Percentiles rank a stretch among this genome's conserved stretches.
Evolutionary conservation across 2,329 filamentous ascomycete genomes (phyloP).

Genomic region (Nigrospora osmanthi): DNA sequence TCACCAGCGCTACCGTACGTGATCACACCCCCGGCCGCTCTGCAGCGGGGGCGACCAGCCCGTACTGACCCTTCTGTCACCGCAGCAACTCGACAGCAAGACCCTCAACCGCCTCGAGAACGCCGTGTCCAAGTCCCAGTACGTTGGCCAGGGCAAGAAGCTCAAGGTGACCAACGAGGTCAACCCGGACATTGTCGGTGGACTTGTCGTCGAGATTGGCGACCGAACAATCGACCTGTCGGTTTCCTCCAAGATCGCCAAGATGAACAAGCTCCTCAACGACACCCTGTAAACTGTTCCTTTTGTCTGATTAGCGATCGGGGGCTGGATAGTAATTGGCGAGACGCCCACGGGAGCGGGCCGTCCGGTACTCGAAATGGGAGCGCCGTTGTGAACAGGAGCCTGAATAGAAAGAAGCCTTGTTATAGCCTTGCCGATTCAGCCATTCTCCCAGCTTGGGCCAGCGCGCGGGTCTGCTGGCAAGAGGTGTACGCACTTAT

Average conservation of each 20-base stretch:
- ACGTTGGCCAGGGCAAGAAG: constrained; percentile 88
- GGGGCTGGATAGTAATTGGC: constrained; percentile 1
- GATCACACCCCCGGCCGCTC: constrained; percentile 2
- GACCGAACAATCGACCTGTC: constrained; percentile 97
- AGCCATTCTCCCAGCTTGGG: no score
- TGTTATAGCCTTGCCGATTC: neutral
- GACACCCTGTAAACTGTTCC: constrained; percentile 78
- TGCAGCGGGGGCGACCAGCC: neutral
- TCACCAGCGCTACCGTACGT: constrained; percentile 83
- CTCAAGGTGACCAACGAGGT: constrained; percentile 95
- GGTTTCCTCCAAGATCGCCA: constrained; percentile 88
- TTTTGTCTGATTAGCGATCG: constrained; percentile 14
- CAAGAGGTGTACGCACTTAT: no score
- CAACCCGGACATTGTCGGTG: constrained; percentile 89
- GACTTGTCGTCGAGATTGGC: constrained; percentile 90
- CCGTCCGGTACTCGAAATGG: constrained; percentile 10
- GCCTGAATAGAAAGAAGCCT: constrained; percentile 23
- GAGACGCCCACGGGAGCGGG: constrained; percentile 11
- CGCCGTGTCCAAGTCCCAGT: constrained; percentile 82
- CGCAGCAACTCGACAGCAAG: constrained; percentile 76
- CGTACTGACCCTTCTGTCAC: neutral
- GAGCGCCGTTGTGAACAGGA: constrained; percentile 21
- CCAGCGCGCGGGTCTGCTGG: no score
- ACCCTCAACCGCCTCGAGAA: constrained; percentile 78
- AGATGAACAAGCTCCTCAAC: constrained; percentile 98